Evolutionary conservation across 129 eudicot genomes (phyloP).

Genomic region (Flaveria trinervia): DNA sequence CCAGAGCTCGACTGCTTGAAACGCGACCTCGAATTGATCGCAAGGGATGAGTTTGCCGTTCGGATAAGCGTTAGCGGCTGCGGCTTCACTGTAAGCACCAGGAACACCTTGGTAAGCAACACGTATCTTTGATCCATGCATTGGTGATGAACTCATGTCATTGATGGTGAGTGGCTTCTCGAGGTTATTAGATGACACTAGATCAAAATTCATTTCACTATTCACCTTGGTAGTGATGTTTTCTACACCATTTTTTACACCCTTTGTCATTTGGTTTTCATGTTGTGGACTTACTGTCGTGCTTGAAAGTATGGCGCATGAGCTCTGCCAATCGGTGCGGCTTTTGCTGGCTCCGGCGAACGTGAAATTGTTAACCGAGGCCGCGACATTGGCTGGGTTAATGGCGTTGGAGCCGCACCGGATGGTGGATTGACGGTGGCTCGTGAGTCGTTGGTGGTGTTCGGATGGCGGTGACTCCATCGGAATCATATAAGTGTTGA

Average conservation of each 20-base stretch:
- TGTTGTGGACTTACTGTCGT: slow-evolving; percentile 60
- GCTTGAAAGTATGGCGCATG: slow-evolving; percentile 80
- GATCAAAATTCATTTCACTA: slow-evolving; percentile 50
- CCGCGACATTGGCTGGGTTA: slow-evolving; percentile 6
- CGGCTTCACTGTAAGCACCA: slow-evolving; percentile 96
- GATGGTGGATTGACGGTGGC: slow-evolving; percentile 35
- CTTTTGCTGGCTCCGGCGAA: slow-evolving; percentile 42
- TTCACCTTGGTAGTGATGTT: slow-evolving; percentile 52
- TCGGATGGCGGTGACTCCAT: background rate
- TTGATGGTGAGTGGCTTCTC: slow-evolving; percentile 68
- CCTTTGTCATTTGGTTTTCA: slow-evolving; percentile 44
- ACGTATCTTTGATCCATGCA: slow-evolving; percentile 71
- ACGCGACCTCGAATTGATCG: slow-evolving; percentile 93
- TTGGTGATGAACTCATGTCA: slow-evolving; percentile 77
- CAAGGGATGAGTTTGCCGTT: slow-evolving; percentile 82
- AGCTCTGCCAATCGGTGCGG: slow-evolving; percentile 89
- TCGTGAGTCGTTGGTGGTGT: background rate
- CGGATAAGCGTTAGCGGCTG: slow-evolving; percentile 91
- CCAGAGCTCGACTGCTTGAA: slow-evolving; percentile 90
- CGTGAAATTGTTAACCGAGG: slow-evolving; percentile 8
- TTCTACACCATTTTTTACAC: slow-evolving; percentile 40
- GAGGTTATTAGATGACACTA: slow-evolving; percentile 49
- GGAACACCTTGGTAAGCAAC: slow-evolving; percentile 97
- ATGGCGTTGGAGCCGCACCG: slow-evolving; percentile 43
- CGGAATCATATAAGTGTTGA: background rate